These are phyloP conservation scores for Talaromyces sp. DNA, from an alignment of 2,329 filamentous ascomycete genomes.

Conservation along the genomic window DNA sequence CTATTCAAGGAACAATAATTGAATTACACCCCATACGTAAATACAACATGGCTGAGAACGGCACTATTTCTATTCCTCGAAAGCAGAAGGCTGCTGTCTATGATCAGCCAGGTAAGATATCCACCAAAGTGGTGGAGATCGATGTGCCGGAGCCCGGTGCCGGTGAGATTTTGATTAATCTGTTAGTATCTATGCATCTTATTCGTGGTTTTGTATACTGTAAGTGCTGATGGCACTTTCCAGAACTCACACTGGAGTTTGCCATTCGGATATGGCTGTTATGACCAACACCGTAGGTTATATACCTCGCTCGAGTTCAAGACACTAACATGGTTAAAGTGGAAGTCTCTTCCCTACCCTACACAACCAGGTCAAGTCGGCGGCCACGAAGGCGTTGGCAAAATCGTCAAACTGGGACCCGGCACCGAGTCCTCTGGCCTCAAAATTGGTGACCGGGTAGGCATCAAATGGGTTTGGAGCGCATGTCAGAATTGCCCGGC, in stretches of 20 bases:
- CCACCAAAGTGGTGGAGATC: slow-evolving; percentile 58
- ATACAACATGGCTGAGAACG: slow-evolving; percentile 25
- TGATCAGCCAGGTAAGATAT: slow-evolving; percentile 60
- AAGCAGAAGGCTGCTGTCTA: slow-evolving; percentile 62
- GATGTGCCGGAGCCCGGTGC: slow-evolving; percentile 60
- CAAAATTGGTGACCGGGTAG: slow-evolving; percentile 63
- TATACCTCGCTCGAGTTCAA: not conserved
- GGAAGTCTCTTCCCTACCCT: slow-evolving; percentile 53
- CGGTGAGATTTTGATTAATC: slow-evolving; percentile 58
- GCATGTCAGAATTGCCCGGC: slow-evolving; percentile 53
- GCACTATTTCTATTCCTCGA: slow-evolving; percentile 42
- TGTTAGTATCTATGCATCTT: slow-evolving; percentile 40
- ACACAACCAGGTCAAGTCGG: slow-evolving; percentile 60
- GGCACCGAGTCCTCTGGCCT: slow-evolving; percentile 52
- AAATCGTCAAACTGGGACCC: slow-evolving; percentile 60
- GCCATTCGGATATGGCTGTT: slow-evolving; percentile 58
- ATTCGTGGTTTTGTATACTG: not conserved
- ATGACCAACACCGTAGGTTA: slow-evolving; percentile 43
- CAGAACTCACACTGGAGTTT: slow-evolving; percentile 60
- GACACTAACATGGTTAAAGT: slow-evolving; percentile 32
- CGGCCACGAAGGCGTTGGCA: slow-evolving; percentile 64
- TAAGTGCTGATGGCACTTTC: not conserved
- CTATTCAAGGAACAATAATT: not conserved
- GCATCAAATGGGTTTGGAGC: slow-evolving; percentile 62
- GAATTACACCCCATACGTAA: not conserved